A percentile compares a stretch with the other conserved stretches of the same genome.
These are phyloP conservation scores for Suillus placidus DNA, from an alignment of 768 basidiomycete genomes.

Conservation along the genomic window DNA sequence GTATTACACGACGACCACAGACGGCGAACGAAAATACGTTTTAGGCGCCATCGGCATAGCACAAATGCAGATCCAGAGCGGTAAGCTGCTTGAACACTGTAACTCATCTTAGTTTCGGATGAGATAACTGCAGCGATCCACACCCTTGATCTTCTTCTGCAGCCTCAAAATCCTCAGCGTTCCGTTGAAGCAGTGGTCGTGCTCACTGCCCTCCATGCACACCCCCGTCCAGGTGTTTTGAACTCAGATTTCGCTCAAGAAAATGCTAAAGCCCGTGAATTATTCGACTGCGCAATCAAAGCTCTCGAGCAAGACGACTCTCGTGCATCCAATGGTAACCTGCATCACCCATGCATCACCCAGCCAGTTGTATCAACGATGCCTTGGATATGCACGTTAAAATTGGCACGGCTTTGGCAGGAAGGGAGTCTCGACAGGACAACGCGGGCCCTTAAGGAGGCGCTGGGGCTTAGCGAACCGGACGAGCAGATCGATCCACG, in stretches of 20 bases:
- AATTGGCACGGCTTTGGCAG: too few species aligned
- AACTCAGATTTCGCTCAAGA: slow-evolving; percentile 73
- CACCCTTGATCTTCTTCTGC: slow-evolving; percentile 74
- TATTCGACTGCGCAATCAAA: slow-evolving; percentile 76
- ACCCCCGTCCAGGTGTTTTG: slow-evolving; percentile 81
- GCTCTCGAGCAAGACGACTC: slow-evolving; percentile 65
- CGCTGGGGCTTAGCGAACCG: slow-evolving; percentile 51
- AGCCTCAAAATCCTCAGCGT: slow-evolving; percentile 62
- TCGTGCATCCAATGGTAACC: slow-evolving; percentile 39
- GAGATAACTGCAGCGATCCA: slow-evolving; percentile 85
- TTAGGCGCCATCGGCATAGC: slow-evolving; percentile 84
- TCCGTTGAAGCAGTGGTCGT: slow-evolving; percentile 85
- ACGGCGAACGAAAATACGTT: slow-evolving; percentile 73
- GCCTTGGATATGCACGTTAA: too few species aligned
- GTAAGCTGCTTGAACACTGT: slow-evolving; percentile 41
- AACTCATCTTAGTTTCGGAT: slow-evolving; percentile 44
- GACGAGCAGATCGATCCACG: slow-evolving; percentile 59
- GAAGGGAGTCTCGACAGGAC: too few species aligned
- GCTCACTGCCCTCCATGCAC: slow-evolving; percentile 85
- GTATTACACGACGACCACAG: slow-evolving; percentile 66
- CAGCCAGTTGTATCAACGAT: too few species aligned
- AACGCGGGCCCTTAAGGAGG: too few species aligned
- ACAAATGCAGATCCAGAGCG: slow-evolving; percentile 82
- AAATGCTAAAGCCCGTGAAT: slow-evolving; percentile 70
- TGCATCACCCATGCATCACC: too few species aligned